A percentile compares a stretch with the other conserved stretches of the same genome.
Conservation (phyloP, 371 early-diverging fungal species). For the Zopfochytrium polystomum region DNA sequence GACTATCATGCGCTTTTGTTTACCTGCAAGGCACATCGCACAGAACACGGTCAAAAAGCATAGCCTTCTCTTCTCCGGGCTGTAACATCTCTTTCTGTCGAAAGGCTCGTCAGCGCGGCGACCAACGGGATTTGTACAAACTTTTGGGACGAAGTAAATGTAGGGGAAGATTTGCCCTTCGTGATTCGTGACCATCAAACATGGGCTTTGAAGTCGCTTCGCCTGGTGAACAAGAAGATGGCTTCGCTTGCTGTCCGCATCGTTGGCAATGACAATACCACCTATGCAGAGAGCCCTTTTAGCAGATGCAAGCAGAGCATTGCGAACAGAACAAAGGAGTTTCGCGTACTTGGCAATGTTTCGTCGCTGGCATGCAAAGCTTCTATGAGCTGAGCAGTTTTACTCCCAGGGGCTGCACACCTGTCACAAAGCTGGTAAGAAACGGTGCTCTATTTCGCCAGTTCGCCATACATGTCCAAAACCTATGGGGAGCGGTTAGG, state of each 20-base stretch:
- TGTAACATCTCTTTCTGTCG: background rate
- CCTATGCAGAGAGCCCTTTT: conserved; percentile 32
- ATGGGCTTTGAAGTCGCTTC: conserved; percentile 86
- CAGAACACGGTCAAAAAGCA: conserved; percentile 92
- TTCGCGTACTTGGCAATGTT: conserved; percentile 55
- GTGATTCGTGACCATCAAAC: conserved; percentile 93
- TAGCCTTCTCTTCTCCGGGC: conserved; percentile 16
- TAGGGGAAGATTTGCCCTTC: conserved; percentile 92
- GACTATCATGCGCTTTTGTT: background rate
- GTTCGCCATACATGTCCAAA: background rate
- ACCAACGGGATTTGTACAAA: conserved; percentile 1
- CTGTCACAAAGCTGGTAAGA: conserved; percentile 32
- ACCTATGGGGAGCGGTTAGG: background rate
- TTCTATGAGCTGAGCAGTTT: conserved; percentile 82
- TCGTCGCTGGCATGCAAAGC: conserved; percentile 74
- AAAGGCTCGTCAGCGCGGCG: background rate
- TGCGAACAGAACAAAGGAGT: background rate
- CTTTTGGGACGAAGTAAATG: conserved; percentile 47
- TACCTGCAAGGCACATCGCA: conserved; percentile 95
- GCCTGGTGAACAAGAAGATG: conserved; percentile 95
- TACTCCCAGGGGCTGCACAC: conserved; percentile 72
- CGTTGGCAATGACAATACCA: conserved; percentile 98
- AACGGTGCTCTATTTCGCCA: background rate
- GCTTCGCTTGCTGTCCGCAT: conserved; percentile 85
- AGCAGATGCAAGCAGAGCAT: background rate